Percentiles rank a stretch among this genome's conserved stretches.
phyloP scores from a whole-genome alignment of 2,329 filamentous ascomycete species.

The Trichophaea hybrida region DNA sequence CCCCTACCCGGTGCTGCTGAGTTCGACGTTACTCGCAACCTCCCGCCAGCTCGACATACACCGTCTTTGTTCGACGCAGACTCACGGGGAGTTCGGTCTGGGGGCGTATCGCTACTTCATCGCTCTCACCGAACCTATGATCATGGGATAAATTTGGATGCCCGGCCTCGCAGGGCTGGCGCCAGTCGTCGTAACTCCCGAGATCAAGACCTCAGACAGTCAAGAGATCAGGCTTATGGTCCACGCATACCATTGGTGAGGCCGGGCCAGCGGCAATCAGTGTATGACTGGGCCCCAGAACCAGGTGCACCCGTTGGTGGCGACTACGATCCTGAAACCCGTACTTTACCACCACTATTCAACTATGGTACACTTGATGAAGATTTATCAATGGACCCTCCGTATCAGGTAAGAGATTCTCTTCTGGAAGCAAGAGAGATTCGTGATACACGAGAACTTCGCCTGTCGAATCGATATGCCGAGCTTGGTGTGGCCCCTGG shows the following conservation, averaged over 20 bases:
- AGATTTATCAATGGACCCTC: constrained; percentile 5
- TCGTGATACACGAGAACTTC: neutral
- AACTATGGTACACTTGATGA: constrained; percentile 5
- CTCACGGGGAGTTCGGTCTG: neutral
- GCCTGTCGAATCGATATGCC: no score
- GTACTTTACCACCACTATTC: constrained; percentile 12
- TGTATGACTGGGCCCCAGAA: constrained; percentile 48
- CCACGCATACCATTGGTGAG: constrained; percentile 35
- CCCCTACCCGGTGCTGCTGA: neutral
- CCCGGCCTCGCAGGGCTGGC: neutral
- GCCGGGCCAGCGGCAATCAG: constrained; percentile 36
- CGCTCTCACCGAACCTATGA: neutral
- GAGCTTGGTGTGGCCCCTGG: neutral
- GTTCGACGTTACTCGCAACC: neutral
- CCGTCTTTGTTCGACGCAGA: neutral
- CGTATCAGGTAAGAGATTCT: neutral
- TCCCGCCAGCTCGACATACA: neutral
- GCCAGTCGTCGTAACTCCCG: neutral
- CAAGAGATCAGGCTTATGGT: constrained; percentile 35
- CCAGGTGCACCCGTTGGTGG: constrained; percentile 25
- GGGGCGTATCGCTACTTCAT: neutral
- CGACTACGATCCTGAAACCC: constrained; percentile 16
- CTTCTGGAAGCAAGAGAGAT: neutral
- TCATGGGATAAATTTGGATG: neutral
- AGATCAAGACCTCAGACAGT: neutral